phyloP scores from a whole-genome alignment of 768 basidiomycete genomes.

The Pleurotus pulmonarius region DNA sequence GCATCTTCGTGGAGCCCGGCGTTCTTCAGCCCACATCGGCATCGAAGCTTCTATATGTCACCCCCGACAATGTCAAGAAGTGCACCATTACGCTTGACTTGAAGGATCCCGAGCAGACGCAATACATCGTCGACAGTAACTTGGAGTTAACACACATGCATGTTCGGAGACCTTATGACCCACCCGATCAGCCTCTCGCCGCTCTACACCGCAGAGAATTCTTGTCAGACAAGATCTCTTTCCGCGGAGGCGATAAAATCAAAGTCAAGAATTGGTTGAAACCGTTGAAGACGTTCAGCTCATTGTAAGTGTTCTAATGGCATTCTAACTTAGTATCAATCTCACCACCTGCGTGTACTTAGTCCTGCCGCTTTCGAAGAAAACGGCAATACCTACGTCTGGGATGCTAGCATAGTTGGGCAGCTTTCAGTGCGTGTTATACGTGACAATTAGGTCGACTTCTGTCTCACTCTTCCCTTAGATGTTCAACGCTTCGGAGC shows the following conservation, averaged over 20 bases:
- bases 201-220: conserved; percentile 16
- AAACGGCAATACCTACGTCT: conserved; percentile 15
- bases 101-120: background rate
- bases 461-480: background rate
- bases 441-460: background rate
- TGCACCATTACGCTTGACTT: background rate
- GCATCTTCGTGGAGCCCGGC: conserved; percentile 1
- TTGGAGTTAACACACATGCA: background rate
- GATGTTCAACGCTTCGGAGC: background rate
- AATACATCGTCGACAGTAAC: conserved; percentile 7
- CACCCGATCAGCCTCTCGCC: conserved; percentile 12
- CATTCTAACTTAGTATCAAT: background rate
- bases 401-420: conserved; percentile 15
- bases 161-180: background rate
- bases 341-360: background rate
- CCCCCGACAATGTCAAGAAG: conserved; percentile 13
- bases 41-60: conserved; percentile 4
- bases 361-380: conserved; percentile 22
- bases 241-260: conserved; percentile 14
- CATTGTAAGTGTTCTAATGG: conserved; percentile 13
- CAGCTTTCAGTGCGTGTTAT: conserved; percentile 16
- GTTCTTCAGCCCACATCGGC: background rate
- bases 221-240: conserved; percentile 19
- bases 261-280: conserved; percentile 20
- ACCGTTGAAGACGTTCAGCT: conserved; percentile 13